A percentile compares a stretch with the other conserved stretches of the same genome.
These are phyloP conservation scores for Trypanosoma brucei DNA, from an alignment of 208 protist genomes.

Conservation along the genomic window DNA sequence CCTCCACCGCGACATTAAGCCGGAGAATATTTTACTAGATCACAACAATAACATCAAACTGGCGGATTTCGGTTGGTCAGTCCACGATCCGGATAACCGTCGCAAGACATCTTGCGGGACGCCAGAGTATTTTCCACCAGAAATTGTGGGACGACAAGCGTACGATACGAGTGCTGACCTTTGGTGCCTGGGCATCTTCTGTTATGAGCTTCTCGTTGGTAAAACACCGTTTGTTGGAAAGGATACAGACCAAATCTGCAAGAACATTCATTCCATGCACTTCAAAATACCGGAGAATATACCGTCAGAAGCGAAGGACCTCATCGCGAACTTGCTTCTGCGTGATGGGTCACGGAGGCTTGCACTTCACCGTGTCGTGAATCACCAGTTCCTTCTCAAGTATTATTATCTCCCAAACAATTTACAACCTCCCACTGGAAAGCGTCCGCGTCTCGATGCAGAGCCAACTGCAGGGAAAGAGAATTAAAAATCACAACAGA, in stretches of 20 bases:
- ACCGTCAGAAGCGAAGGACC: constrained; percentile 82
- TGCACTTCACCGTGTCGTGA: constrained; percentile 74
- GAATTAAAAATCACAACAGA: constrained; percentile 13
- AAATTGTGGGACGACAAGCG: constrained; percentile 93
- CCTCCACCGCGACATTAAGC: constrained; percentile 96
- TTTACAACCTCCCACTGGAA: constrained; percentile 70
- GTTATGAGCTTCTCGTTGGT: constrained; percentile 96
- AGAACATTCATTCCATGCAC: constrained; percentile 89
- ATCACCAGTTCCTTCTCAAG: constrained; percentile 85
- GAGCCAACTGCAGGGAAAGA: constrained; percentile 15
- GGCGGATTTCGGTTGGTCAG: constrained; percentile 99
- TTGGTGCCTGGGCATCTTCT: constrained; percentile 97
- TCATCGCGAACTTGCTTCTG: constrained; percentile 77
- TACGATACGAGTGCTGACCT: constrained; percentile 92
- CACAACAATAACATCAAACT: constrained; percentile 96
- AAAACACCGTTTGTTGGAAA: constrained; percentile 91
- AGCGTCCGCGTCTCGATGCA: constrained; percentile 41
- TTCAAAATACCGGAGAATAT: constrained; percentile 84
- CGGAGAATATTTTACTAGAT: constrained; percentile 91
- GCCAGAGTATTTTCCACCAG: constrained; percentile 99
- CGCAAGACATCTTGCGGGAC: constrained; percentile 96
- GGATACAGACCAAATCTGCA: constrained; percentile 85
- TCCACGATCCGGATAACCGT: constrained; percentile 93
- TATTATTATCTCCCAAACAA: constrained; percentile 88
- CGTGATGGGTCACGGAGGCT: constrained; percentile 70